Evolutionary conservation across 768 basidiomycete genomes (phyloP), one percentile per base, ranked within the genome.

Genomic region (Coprinopsis sp.): DNA sequence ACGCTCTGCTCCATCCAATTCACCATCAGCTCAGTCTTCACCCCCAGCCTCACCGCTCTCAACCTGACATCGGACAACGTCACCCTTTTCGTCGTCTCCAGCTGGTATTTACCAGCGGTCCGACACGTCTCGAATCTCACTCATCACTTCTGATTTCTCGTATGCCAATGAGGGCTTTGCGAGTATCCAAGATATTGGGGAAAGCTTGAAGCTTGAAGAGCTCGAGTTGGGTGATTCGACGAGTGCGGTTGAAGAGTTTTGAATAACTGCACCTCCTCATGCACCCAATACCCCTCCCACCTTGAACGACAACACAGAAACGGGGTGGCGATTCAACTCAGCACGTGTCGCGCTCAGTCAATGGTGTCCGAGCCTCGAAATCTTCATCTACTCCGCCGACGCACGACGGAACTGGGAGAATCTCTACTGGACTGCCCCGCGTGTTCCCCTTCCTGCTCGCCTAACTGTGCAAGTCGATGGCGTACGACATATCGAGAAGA

Each of bases 361-460:
- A 14, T 84, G 81, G 79, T 85, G 82, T 52, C 86, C 86, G 0
- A 79, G 81, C 52, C 67, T 88, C 31, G 66, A 65, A 27, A 74
- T 85, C 54, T 83, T 88, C 59, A 82, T 88, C 39, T 87, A 84
- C 57, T 77, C 74, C 36, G 85, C 86, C 1, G 84, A 87, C 50
- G 85, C 84, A 1, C 84, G 84, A 55, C 87, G 86, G 86, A 83
- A 87, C 51, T 87, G 86, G 86, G 73, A 79, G 54, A 72, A 68
- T 42, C 86, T 85, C 0, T 84, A 88, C 57, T 87, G 85, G 86
- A 87, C 87, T 55, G 82, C 86, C 11, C 84, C 86, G 3, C 86
- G 87, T 46, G 71, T 84, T 31, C n/a, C 66, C 6, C 71, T 88
- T 16, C 82, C 84, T 14, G 60, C 78, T 1, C 86, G 87, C 56